Evolutionary conservation across 1,284 basidiomycete species (phyloP), one percentile per base, ranked within the genome.

Genomic region (Termitomyces sp.): DNA sequence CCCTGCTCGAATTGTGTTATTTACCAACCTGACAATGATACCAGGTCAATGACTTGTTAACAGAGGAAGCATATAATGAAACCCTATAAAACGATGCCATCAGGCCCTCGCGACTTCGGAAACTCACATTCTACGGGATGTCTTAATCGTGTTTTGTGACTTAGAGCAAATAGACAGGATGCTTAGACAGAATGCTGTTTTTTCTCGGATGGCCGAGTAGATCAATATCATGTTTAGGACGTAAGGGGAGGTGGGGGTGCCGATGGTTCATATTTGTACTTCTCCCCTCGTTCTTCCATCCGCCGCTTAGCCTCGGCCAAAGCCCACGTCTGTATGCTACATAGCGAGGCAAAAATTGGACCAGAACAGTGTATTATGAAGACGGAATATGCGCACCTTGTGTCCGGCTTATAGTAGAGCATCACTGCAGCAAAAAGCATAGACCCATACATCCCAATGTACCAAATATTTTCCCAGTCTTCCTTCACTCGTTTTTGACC

Each of bases 331-430:
- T 92, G 88, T 70, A 95, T 88, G 67, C 92, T 30, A 46, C 8
- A 43, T 46, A 38, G 44, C 6, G 10, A 7, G 34, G n/a, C 34
- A 48, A 41, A 28, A 39, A 38, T 52, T 41, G 38, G 58, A 50
- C 45, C 54, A 44, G 6, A 38, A 28, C 13, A 50, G 28, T 33
- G 28, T 33, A 44, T 17, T 8, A 39, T 46, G 36, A 28, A 31
- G 34, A 24, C 43, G 28, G 49, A 54, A 39, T 31, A 53, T 51
- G 73, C 88, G 62, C 66, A 94, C 94, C 88, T 94, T 17, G 91
- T 95, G 69, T 98, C 94, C 5, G 96, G 95, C 77, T 97, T 97
- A 81, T 95, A 98, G 73, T 92, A 90, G 45, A 93, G 73, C 65
- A 92, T 73, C 44, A 96, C 81, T 7, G 79, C 74, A 31, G 86